These are phyloP conservation scores for Haematococcus lacustris DNA, from an alignment of 139 green algal species.

Conservation along the genomic window DNA sequence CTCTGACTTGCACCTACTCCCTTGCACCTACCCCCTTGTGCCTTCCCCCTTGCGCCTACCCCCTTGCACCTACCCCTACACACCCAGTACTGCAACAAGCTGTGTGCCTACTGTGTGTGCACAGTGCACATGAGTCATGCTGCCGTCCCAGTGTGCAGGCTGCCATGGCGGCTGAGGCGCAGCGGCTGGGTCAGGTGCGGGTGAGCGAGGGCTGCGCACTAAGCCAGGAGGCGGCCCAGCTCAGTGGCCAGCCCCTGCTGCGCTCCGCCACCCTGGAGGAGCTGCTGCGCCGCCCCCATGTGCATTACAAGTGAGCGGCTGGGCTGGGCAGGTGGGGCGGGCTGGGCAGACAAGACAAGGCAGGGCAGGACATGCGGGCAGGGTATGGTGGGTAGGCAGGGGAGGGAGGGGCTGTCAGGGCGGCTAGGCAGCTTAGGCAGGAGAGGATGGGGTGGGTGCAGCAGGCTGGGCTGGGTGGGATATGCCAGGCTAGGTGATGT, in stretches of 20 bases:
- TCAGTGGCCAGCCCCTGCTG: slow-evolving; percentile 54
- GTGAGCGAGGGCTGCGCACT: slow-evolving; percentile 36
- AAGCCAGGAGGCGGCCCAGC: slow-evolving; percentile 29
- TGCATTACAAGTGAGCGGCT: slow-evolving; percentile 60
- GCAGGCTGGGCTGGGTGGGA: no score
- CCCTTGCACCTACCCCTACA: background rate
- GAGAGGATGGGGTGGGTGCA: no score
- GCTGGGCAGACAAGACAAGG: no score
- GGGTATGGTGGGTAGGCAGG: no score
- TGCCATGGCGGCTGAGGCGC: slow-evolving; percentile 63
- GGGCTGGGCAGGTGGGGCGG: no score
- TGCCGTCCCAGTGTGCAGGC: slow-evolving; percentile 19
- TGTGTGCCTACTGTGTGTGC: background rate
- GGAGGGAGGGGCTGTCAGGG: no score
- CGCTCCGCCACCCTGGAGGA: slow-evolving; percentile 63
- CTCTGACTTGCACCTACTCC: background rate
- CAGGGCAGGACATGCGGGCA: no score
- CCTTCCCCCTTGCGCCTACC: no score
- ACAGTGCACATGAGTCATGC: slow-evolving; percentile 1
- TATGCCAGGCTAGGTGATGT: no score
- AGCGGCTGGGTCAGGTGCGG: slow-evolving; percentile 50
- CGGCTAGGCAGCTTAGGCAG: no score
- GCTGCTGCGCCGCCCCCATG: slow-evolving; percentile 78
- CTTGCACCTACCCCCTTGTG: no score
- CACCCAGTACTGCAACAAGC: background rate